Base-by-base conservation (phyloP, 2,329 filamentous ascomycete species). In the Pestalotiopsis sp. region DNA sequence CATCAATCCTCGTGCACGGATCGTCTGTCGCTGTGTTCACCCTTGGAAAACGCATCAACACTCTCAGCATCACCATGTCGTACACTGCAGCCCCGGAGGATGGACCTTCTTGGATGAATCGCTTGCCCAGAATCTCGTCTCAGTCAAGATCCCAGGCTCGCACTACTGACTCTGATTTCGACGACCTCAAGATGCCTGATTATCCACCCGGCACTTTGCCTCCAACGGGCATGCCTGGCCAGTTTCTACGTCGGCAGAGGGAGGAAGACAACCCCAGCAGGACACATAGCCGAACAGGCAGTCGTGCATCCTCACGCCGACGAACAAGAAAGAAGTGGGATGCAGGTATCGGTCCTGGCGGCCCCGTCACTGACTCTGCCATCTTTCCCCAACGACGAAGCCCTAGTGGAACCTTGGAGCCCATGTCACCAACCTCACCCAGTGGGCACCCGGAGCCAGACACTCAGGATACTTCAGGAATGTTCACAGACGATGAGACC, bases 11-110 rank as follows among this genome's bases (percentile, higher is more conserved):
- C 48, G 93, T 99, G 1, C 96, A 99, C 75, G 96, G 96, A 24
- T 98, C 96, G n/a, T 98, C 96, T 0, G 92, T 99, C 73, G 96
- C 96, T 4, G 96, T 99, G 9, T 99, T 99, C 75, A 98, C 96
- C 0, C 88, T 99, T 1, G 96, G 96, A 74, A 99, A 98, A 80
- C 94, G 93, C 69, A 99, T 99, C 87, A 98, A 98, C 81, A 98
- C 96, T 0, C 82, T 99, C 72, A 94, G 93, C 1, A 85, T 99
- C 69, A 98, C 96, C 66, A 93, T 99, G 88, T 98, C 96, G 0
- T 99, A 98, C 82, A 99, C 96, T 0, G 89, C 91, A 69, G 94
- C 91, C 20, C 92, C 92, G 64, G 95, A 97, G 67, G 93, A 97
- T 44, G 93, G 94, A 0, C 92, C 94, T 2, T 90, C 90, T 1